A percentile compares a stretch with the other conserved stretches of the same genome.
Conservation (phyloP, 2,329 filamentous ascomycete species). For the Parastagonospora avenae region DNA sequence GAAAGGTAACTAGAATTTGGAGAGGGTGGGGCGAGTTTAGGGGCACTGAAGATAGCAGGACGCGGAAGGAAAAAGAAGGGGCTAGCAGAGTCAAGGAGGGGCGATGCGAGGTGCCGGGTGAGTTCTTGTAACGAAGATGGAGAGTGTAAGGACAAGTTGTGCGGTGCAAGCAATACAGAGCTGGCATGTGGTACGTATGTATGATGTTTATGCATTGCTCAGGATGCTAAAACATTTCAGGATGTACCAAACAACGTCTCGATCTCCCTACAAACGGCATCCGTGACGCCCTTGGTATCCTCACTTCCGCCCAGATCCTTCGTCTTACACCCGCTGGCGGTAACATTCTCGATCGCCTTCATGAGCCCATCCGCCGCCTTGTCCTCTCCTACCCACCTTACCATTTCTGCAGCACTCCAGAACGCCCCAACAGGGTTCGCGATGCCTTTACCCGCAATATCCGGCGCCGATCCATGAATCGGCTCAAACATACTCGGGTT, state of each 20-base stretch:
- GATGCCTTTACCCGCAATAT: conserved; percentile 67
- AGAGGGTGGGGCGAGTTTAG: conserved; percentile 59
- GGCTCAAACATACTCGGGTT: conserved; percentile 69
- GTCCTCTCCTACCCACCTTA: conserved; percentile 66
- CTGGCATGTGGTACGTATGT: conserved; percentile 7
- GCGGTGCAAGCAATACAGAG: not conserved
- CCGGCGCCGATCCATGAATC: conserved; percentile 67
- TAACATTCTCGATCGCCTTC: conserved; percentile 65
- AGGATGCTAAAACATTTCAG: conserved; percentile 5
- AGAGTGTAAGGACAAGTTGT: no score
- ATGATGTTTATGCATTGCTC: not conserved
- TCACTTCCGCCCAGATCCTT: conserved; percentile 64
- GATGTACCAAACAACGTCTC: conserved; percentile 46
- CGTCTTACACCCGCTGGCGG: conserved; percentile 60
- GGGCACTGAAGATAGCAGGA: conserved; percentile 59
- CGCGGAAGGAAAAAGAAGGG: conserved; percentile 45
- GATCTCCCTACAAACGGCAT: conserved; percentile 61
- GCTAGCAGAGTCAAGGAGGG: conserved; percentile 50
- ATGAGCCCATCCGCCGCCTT: conserved; percentile 63
- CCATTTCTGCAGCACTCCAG: conserved; percentile 73
- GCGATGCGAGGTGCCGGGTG: conserved; percentile 22
- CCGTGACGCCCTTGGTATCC: conserved; percentile 63
- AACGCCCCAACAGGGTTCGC: conserved; percentile 70
- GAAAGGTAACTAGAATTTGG: conserved; percentile 73
- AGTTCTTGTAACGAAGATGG: conserved; percentile 28